Percentiles rank a stretch among this genome's conserved stretches.
Conservation (phyloP, 1,284 basidiomycete genomes). For the Ceratobasidium papillatum region DNA sequence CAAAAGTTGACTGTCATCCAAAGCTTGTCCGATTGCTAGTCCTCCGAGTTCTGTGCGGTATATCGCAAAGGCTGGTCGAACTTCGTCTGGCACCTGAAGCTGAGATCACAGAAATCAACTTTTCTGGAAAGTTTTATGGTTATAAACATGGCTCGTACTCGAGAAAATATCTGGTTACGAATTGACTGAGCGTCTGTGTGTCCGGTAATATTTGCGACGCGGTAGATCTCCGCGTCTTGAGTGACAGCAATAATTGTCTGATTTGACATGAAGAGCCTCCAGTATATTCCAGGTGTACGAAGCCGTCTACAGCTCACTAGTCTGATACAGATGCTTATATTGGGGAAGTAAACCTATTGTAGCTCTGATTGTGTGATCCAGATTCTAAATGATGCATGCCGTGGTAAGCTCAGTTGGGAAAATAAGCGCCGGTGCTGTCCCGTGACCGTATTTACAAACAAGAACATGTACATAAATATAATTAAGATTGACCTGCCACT, state of each 20-base stretch:
- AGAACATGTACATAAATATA: no score
- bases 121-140: background rate
- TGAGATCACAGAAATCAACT: slow-evolving; percentile 49
- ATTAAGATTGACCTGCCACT: no score
- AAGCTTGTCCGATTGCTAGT: slow-evolving; percentile 74
- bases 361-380: no score
- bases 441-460: no score
- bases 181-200: slow-evolving; percentile 75
- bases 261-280: no score
- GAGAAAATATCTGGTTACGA: slow-evolving; percentile 83
- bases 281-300: no score
- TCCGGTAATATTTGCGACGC: slow-evolving; percentile 78
- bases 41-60: slow-evolving; percentile 84
- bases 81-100: slow-evolving; percentile 86
- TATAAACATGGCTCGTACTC: slow-evolving; percentile 60
- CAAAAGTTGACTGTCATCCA: slow-evolving; percentile 73
- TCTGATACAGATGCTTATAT: no score
- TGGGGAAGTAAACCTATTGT: no score
- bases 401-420: no score
- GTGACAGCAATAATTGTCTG: slow-evolving; percentile 77
- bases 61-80: slow-evolving; percentile 75
- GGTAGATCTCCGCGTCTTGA: slow-evolving; percentile 80
- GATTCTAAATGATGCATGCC: no score
- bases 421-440: no score
- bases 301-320: no score